Percentiles rank a stretch among this genome's conserved stretches.
These are phyloP conservation scores for Adansonia rubrostipa DNA, from an alignment of 441 rosid genomes.

Conservation along the genomic window DNA sequence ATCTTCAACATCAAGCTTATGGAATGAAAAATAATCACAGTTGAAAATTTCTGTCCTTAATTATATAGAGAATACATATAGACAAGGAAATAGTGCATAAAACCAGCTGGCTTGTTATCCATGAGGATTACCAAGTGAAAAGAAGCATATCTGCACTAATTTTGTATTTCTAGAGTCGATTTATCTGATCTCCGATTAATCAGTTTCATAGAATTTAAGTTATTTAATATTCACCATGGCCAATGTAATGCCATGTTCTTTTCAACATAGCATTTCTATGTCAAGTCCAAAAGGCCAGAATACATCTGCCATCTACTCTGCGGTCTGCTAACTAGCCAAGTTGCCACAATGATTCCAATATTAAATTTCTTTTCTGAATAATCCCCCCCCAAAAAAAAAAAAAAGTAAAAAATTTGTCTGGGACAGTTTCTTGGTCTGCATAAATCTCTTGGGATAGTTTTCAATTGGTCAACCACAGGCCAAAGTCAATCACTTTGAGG, in stretches of 20 bases:
- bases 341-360: neutral
- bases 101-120: neutral
- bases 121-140: neutral
- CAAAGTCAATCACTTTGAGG: neutral
- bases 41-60: neutral
- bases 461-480: neutral
- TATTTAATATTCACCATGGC: neutral
- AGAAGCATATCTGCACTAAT: neutral
- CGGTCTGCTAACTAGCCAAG: neutral
- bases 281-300: neutral
- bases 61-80: neutral
- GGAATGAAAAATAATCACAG: neutral
- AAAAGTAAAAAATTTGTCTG: neutral
- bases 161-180: neutral
- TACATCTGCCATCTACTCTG: neutral
- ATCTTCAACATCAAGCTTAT: neutral
- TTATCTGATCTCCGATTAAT: neutral
- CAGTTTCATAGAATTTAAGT: neutral
- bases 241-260: neutral
- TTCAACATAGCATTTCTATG: neutral
- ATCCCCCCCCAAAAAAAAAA: neutral
- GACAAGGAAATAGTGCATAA: no score
- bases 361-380: neutral
- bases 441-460: neutral
- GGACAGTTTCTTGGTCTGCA: neutral